Conservation (phyloP, 2,329 filamentous ascomycete genomes). For the Phyllosticta citribraziliensis region DNA sequence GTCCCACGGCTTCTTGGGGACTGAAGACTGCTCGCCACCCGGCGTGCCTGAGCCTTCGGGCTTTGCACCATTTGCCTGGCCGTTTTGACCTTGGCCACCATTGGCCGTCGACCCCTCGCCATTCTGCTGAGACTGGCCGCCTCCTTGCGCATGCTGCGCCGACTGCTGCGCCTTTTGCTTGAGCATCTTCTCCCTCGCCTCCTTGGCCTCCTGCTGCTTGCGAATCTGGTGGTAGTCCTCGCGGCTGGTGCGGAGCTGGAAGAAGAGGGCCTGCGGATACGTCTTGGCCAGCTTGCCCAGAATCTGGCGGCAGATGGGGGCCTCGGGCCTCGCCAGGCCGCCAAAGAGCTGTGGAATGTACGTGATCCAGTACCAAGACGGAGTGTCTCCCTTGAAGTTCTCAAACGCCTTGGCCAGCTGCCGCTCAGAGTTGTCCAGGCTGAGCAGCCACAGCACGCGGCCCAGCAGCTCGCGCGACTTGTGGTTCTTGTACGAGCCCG, state of each 20-base stretch:
- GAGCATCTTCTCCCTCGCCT: slow-evolving; percentile 44
- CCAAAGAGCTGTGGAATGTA: slow-evolving; percentile 95
- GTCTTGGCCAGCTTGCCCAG: slow-evolving; percentile 89
- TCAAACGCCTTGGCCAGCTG: slow-evolving; percentile 80
- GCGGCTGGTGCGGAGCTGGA: slow-evolving; percentile 82
- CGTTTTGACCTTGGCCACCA: slow-evolving; percentile 22
- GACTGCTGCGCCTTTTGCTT: slow-evolving; percentile 38
- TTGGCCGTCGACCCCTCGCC: slow-evolving; percentile 14
- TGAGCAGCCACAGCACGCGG: slow-evolving; percentile 89
- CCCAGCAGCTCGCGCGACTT: slow-evolving; percentile 92
- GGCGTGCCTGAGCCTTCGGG: slow-evolving; percentile 26
- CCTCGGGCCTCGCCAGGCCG: slow-evolving; percentile 84
- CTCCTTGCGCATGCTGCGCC: slow-evolving; percentile 19
- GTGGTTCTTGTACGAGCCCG: slow-evolving; percentile 91
- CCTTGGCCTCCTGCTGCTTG: slow-evolving; percentile 65
- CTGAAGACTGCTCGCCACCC: slow-evolving; percentile 18
- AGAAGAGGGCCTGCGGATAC: slow-evolving; percentile 91
- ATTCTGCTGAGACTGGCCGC: slow-evolving; percentile 19
- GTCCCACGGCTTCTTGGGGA: slow-evolving; percentile 78
- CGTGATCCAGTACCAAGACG: slow-evolving; percentile 99
- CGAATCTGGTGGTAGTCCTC: slow-evolving; percentile 92
- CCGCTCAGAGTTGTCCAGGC: slow-evolving; percentile 80
- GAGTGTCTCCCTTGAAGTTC: slow-evolving; percentile 93
- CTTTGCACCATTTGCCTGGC: slow-evolving; percentile 40
- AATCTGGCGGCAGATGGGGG: slow-evolving; percentile 73